Conservation (phyloP, 495 filamentous ascomycete genomes). For the Penicillium silybi region DNA sequence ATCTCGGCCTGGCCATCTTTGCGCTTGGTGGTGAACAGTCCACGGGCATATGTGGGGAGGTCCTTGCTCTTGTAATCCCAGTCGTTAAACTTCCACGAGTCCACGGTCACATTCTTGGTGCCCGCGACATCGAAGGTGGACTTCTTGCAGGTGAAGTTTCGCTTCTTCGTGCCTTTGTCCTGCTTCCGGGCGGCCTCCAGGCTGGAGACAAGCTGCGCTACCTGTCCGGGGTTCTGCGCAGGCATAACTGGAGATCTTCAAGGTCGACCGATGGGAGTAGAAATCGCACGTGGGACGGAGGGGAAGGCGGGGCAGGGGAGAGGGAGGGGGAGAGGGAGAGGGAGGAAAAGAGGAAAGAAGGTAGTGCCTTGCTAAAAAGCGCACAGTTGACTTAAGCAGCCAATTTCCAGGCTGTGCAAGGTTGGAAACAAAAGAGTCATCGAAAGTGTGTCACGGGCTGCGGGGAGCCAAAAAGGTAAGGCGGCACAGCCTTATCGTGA, state of each 20-base stretch:
- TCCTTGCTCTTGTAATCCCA: slow-evolving; percentile 87
- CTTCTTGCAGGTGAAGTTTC: slow-evolving; percentile 66
- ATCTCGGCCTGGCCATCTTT: slow-evolving; percentile 68
- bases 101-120: slow-evolving; percentile 59
- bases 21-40: slow-evolving; percentile 77
- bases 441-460: slow-evolving; percentile 11
- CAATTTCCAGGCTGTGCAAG: neutral
- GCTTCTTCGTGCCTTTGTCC: slow-evolving; percentile 37
- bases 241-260: slow-evolving; percentile 25
- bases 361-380: neutral
- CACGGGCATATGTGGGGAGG: slow-evolving; percentile 86
- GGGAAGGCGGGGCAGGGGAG: slow-evolving; percentile 5
- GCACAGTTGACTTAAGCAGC: neutral
- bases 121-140: slow-evolving; percentile 61
- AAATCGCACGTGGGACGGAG: slow-evolving; percentile 6
- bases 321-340: neutral
- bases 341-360: neutral
- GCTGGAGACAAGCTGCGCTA: slow-evolving; percentile 52
- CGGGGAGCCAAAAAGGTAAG: slow-evolving; percentile 26
- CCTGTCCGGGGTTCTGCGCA: slow-evolving; percentile 60
- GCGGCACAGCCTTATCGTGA: slow-evolving; percentile 16
- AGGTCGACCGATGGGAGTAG: neutral
- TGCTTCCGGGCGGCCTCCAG: slow-evolving; percentile 55
- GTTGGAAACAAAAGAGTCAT: slow-evolving; percentile 12
- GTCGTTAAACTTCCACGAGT: slow-evolving; percentile 91